These are phyloP conservation scores for Pleurotus sapidus DNA, from an alignment of 768 basidiomycete species.

Conservation along the genomic window DNA sequence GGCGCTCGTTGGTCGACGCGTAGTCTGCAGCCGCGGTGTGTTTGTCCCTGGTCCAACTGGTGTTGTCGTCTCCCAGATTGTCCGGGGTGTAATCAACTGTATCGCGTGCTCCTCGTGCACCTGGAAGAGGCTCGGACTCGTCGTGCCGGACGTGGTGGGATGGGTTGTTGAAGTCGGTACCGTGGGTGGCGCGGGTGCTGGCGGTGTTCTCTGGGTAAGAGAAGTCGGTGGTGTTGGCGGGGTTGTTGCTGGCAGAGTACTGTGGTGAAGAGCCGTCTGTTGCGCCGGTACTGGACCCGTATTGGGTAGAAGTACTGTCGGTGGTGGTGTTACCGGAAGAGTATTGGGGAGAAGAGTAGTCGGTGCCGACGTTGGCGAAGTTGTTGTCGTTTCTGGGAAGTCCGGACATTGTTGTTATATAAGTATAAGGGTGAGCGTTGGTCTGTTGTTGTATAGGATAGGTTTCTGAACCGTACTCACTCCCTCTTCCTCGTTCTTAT, in stretches of 20 bases:
- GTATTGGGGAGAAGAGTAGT: neutral
- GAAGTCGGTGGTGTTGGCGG: neutral
- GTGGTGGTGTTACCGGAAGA: neutral
- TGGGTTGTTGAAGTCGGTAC: slow-evolving; percentile 16
- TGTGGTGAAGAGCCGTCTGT: too few species aligned
- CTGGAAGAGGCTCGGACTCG: slow-evolving; percentile 45
- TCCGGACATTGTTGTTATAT: neutral
- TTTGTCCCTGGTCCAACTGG: too few species aligned
- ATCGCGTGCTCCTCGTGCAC: slow-evolving; percentile 25
- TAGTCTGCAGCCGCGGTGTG: too few species aligned
- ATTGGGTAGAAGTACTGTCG: neutral
- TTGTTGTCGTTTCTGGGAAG: neutral
- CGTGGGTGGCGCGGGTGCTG: neutral
- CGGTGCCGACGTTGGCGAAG: neutral
- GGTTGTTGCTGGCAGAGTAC: neutral
- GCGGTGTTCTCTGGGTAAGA: neutral
- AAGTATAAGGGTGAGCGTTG: too few species aligned
- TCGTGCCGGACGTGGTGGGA: slow-evolving; percentile 43
- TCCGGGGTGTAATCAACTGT: slow-evolving; percentile 36
- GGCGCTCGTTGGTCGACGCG: too few species aligned
- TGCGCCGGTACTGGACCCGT: too few species aligned
- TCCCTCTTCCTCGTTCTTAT: too few species aligned
- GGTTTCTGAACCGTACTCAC: too few species aligned
- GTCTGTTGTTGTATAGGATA: too few species aligned
- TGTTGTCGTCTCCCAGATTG: neutral